A percentile compares a stretch with the other conserved stretches of the same genome.
phyloP scores from a whole-genome alignment of 768 basidiomycete genomes.

The Epithele typhae region DNA sequence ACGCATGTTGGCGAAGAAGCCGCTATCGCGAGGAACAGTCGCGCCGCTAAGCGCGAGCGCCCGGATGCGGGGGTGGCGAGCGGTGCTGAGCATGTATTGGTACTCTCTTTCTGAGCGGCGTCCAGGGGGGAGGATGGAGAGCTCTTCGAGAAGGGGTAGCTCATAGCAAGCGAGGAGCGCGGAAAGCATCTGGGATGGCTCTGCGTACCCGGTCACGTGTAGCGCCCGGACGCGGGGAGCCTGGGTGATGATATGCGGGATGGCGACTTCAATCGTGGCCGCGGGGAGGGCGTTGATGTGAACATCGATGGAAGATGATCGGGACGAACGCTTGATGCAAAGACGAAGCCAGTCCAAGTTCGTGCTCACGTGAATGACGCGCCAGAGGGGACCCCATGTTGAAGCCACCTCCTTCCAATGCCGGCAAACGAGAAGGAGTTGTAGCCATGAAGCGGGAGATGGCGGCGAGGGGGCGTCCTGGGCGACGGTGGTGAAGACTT shows the following conservation, averaged over 20 bases:
- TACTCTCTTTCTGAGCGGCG: background rate
- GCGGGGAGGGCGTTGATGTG: background rate
- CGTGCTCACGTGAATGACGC: background rate
- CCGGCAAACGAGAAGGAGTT: background rate
- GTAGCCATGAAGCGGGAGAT: background rate
- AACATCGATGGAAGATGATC: background rate
- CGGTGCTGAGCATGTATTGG: background rate
- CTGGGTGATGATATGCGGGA: background rate
- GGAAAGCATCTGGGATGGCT: background rate
- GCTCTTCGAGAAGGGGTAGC: background rate
- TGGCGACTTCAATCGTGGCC: background rate
- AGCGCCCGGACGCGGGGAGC: background rate
- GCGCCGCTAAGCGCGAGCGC: background rate
- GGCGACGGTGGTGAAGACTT: background rate
- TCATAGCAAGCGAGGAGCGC: background rate
- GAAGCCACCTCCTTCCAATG: background rate
- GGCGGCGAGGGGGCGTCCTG: no score
- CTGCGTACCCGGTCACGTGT: background rate
- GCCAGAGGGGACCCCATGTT: background rate
- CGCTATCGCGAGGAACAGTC: background rate
- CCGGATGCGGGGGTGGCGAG: background rate
- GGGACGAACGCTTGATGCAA: background rate
- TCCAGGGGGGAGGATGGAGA: background rate
- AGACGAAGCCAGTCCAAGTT: background rate
- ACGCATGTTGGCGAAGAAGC: background rate